phyloP scores from a whole-genome alignment of 345 rosid species.

The Lepidium didymum region DNA sequence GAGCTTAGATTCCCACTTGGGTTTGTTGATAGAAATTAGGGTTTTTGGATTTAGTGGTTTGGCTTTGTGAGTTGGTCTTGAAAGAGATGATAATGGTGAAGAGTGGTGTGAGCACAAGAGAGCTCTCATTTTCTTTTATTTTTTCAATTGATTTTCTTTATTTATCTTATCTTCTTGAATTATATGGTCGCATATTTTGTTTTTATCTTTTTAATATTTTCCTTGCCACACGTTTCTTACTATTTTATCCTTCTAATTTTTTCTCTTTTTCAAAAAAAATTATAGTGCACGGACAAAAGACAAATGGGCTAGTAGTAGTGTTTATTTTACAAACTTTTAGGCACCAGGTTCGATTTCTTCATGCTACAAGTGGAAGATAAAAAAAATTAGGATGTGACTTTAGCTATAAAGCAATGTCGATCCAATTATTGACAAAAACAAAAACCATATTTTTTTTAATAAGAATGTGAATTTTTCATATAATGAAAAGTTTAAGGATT shows the following conservation, averaged over 20 bases:
- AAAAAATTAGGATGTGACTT: too few relatives aligned
- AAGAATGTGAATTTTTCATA: too few relatives aligned
- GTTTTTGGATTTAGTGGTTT: background rate
- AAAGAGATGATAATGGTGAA: slow-evolving; percentile 11
- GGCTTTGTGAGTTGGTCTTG: slow-evolving; percentile 15
- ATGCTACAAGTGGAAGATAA: too few relatives aligned
- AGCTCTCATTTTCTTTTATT: slow-evolving; percentile 33
- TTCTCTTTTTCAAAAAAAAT: too few relatives aligned
- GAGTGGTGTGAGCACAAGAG: slow-evolving; percentile 28
- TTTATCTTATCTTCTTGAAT: slow-evolving; percentile 16
- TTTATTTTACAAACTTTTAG: too few relatives aligned
- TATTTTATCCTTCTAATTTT: slow-evolving; percentile 19
- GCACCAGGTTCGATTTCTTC: too few relatives aligned
- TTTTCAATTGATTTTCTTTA: background rate
- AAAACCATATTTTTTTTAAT: too few relatives aligned
- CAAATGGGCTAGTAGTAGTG: too few relatives aligned
- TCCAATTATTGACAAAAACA: too few relatives aligned
- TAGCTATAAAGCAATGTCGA: too few relatives aligned
- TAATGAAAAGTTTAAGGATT: too few relatives aligned
- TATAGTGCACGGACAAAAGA: too few relatives aligned
- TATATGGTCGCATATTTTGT: slow-evolving; percentile 8
- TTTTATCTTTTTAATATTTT: slow-evolving; percentile 5
- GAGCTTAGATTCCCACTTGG: slow-evolving; percentile 16
- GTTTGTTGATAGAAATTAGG: slow-evolving; percentile 3
- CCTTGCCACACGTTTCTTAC: slow-evolving; percentile 5